Evolutionary conservation across 257 asterid species (phyloP).

Genomic region (Solanum ahanhuiri): DNA sequence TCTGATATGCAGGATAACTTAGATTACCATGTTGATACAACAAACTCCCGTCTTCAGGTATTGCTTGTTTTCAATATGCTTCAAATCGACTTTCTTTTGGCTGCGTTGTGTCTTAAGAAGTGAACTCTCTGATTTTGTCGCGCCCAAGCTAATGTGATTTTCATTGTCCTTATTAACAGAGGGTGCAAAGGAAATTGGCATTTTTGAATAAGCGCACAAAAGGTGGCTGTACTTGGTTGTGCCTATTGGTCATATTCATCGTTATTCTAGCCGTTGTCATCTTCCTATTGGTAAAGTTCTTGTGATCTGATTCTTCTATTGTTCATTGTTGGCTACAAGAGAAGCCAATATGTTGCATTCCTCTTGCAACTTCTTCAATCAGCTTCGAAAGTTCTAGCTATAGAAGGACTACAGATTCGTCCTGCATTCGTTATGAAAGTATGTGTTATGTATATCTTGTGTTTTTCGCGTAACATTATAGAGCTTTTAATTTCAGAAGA

Average conservation of each 20-base stretch:
- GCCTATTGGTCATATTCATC: slow-evolving; percentile 8
- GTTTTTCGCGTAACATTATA: not conserved
- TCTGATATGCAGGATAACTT: slow-evolving; percentile 5
- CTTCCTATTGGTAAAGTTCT: slow-evolving; percentile 3
- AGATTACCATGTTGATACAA: slow-evolving; percentile 7
- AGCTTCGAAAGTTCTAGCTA: not conserved
- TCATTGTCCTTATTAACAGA: not conserved
- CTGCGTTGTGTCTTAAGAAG: not conserved
- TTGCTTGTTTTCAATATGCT: not conserved
- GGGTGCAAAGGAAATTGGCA: slow-evolving; percentile 7
- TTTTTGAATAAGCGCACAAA: slow-evolving; percentile 11
- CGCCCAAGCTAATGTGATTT: not conserved
- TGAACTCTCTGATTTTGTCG: not conserved
- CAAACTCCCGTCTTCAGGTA: slow-evolving; percentile 12
- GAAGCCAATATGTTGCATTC: not conserved
- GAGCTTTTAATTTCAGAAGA: not conserved
- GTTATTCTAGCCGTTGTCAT: not conserved
- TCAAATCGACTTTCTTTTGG: not conserved
- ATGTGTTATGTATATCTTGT: not conserved
- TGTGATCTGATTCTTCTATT: not conserved
- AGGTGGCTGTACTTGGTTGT: slow-evolving; percentile 11
- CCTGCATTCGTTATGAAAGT: not conserved
- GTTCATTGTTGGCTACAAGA: not conserved
- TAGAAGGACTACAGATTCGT: not conserved
- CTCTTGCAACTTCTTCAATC: not conserved